These are phyloP conservation scores for Stephania cephalantha DNA, from an alignment of 164 flowering plant species.

Conservation along the genomic window DNA sequence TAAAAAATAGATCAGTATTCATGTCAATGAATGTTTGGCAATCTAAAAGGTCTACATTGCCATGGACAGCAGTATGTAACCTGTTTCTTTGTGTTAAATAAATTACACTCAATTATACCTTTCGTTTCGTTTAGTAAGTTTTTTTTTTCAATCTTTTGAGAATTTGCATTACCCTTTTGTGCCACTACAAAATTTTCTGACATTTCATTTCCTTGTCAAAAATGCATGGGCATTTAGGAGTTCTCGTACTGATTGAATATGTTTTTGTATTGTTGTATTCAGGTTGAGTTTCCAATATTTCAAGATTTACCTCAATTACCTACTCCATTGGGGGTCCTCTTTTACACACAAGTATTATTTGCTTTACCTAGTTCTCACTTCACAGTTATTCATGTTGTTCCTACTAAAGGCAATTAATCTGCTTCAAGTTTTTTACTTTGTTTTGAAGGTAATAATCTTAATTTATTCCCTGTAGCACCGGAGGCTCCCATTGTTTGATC, in stretches of 20 bases:
- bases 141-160: background rate
- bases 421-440: background rate
- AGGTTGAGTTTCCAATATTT: constrained; percentile 56
- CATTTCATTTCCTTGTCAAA: background rate
- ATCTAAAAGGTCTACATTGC: background rate
- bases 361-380: background rate
- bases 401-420: background rate
- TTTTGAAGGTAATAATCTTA: background rate
- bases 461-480: constrained; percentile 31
- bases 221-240: too few relatives aligned
- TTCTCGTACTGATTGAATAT: background rate
- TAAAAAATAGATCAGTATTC: too few relatives aligned
- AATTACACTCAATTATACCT: background rate
- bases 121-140: background rate
- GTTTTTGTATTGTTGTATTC: constrained; percentile 14
- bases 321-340: constrained; percentile 46
- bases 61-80: background rate
- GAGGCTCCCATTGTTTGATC: constrained; percentile 45
- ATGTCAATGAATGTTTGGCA: too few relatives aligned
- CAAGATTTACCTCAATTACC: constrained; percentile 51
- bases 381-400: background rate
- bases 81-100: background rate
- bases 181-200: background rate
- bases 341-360: constrained; percentile 37
- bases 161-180: background rate